Conservation (phyloP, 495 filamentous ascomycete species). For the Beverwykella pulmonaria region DNA sequence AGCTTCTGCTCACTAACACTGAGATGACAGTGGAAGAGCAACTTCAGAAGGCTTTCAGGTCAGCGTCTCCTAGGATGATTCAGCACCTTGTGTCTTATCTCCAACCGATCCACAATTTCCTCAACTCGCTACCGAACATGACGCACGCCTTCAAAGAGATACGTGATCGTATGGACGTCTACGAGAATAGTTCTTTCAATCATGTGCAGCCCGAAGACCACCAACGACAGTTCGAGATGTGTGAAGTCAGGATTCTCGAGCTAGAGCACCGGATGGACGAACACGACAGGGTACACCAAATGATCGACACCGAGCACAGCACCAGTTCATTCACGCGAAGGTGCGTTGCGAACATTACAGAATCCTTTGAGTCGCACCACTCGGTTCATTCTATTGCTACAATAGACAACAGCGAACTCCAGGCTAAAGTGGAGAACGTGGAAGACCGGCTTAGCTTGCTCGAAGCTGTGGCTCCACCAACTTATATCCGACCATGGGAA, state of each 20-base stretch:
- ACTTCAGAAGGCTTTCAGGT: constrained; percentile 20
- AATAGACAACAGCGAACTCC: constrained; percentile 43
- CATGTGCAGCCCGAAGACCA: constrained; percentile 60
- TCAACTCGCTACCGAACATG: constrained; percentile 39
- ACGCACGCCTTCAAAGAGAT: constrained; percentile 51
- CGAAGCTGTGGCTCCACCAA: constrained; percentile 58
- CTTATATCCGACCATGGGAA: constrained; percentile 63
- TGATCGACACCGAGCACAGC: constrained; percentile 49
- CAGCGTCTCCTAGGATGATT: constrained; percentile 28
- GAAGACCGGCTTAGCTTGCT: constrained; percentile 60
- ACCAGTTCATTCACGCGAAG: constrained; percentile 9
- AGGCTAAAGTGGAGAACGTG: constrained; percentile 52
- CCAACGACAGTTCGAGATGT: constrained; percentile 59
- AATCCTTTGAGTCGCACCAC: constrained; percentile 42
- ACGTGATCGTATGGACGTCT: constrained; percentile 58
- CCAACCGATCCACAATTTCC: constrained; percentile 34
- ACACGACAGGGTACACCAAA: constrained; percentile 54
- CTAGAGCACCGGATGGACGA: constrained; percentile 64
- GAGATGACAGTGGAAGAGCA: constrained; percentile 21
- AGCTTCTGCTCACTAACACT: constrained; percentile 15
- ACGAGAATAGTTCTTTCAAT: constrained; percentile 57
- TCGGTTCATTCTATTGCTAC: constrained; percentile 43
- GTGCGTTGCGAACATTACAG: constrained; percentile 12
- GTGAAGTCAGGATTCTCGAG: constrained; percentile 61
- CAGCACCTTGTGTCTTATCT: constrained; percentile 37